A percentile compares a stretch with the other conserved stretches of the same genome.
phyloP scores from a whole-genome alignment of 495 filamentous ascomycete species.

The Penicilliopsis zonata region DNA sequence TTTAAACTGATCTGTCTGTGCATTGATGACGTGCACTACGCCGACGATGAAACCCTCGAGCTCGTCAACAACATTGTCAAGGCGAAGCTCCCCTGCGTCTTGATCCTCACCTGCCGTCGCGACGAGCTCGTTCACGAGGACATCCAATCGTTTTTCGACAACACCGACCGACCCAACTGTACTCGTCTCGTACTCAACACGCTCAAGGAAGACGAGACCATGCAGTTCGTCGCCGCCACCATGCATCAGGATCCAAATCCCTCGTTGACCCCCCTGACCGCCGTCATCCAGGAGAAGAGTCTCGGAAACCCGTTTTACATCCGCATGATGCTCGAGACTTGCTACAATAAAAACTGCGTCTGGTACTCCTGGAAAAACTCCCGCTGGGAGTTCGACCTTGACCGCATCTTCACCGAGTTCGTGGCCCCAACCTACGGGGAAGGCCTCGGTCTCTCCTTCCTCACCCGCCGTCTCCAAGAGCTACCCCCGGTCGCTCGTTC shows the following conservation, averaged over 20 bases:
- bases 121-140: slow-evolving; percentile 26
- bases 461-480: slow-evolving; percentile 63
- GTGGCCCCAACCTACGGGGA: slow-evolving; percentile 62
- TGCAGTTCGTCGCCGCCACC: slow-evolving; percentile 64
- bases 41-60: slow-evolving; percentile 75
- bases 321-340: slow-evolving; percentile 79
- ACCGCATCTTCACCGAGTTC: slow-evolving; percentile 72
- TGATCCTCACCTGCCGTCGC: slow-evolving; percentile 48
- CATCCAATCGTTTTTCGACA: slow-evolving; percentile 31
- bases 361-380: slow-evolving; percentile 77
- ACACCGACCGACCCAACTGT: slow-evolving; percentile 29
- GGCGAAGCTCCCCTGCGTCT: slow-evolving; percentile 60
- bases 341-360: slow-evolving; percentile 72
- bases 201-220: slow-evolving; percentile 60
- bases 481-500: slow-evolving; percentile 55
- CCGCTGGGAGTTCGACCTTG: slow-evolving; percentile 73
- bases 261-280: slow-evolving; percentile 34
- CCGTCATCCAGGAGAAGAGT: slow-evolving; percentile 72
- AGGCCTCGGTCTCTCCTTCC: slow-evolving; percentile 68
- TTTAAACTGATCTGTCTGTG: slow-evolving; percentile 74
- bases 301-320: slow-evolving; percentile 80
- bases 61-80: slow-evolving; percentile 62
- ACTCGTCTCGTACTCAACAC: slow-evolving; percentile 57
- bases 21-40: slow-evolving; percentile 77
- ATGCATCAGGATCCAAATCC: slow-evolving; percentile 39